Evolutionary conservation across 306 rosid species (phyloP).

Genomic region (Lathyrus tuberosus): DNA sequence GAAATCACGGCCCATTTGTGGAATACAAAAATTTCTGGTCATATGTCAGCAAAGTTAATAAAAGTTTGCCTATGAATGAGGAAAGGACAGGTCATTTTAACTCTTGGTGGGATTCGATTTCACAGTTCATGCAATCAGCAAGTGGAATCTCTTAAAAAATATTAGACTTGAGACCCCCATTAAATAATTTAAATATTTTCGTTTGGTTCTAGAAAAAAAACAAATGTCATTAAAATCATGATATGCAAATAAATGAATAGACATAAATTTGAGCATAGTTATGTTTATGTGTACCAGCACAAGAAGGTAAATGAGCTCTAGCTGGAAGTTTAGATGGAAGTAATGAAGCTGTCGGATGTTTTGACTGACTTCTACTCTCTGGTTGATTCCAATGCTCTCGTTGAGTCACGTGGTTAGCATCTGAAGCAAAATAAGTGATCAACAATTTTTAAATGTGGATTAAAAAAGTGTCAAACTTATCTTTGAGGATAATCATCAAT

Average conservation of each 20-base stretch:
- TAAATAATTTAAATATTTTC: neutral
- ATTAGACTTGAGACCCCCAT: neutral
- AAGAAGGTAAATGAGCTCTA: slow-evolving; percentile 81
- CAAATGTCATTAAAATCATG: slow-evolving; percentile 3
- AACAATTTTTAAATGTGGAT: slow-evolving; percentile 28
- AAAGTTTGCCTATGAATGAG: too few relatives aligned
- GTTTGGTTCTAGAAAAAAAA: neutral
- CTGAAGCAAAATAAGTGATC: slow-evolving; percentile 44
- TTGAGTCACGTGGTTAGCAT: slow-evolving; percentile 45
- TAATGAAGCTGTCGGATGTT: slow-evolving; percentile 50
- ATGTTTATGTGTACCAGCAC: slow-evolving; percentile 59
- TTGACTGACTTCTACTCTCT: slow-evolving; percentile 48
- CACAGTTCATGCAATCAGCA: neutral
- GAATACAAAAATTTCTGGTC: too few relatives aligned
- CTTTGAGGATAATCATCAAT: slow-evolving; percentile 28
- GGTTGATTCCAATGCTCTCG: slow-evolving; percentile 61
- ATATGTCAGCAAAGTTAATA: too few relatives aligned
- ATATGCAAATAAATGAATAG: slow-evolving; percentile 20
- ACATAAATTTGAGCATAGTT: slow-evolving; percentile 22
- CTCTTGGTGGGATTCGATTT: slow-evolving; percentile 2
- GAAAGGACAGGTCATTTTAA: neutral
- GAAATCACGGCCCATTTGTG: too few relatives aligned
- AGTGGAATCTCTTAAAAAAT: too few relatives aligned
- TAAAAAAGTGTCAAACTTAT: slow-evolving; percentile 16
- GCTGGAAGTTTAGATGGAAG: slow-evolving; percentile 88